phyloP scores from a whole-genome alignment of 1,284 basidiomycete genomes.

The Apiotrichum montevideense region DNA sequence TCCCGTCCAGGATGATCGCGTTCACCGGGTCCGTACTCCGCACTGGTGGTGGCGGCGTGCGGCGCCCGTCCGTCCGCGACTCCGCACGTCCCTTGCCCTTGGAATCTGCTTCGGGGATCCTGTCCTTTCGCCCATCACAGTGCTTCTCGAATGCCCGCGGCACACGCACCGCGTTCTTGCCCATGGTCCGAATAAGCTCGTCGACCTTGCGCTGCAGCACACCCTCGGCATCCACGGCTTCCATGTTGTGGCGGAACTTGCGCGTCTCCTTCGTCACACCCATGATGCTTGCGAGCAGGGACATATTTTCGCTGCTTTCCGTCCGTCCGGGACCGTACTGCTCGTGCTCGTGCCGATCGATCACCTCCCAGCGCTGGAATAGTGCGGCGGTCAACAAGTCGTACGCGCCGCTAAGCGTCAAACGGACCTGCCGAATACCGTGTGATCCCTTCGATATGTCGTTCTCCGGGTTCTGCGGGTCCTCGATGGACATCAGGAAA shows the following conservation, averaged over 20 bases:
- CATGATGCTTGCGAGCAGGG: constrained; percentile 72
- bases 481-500: constrained; percentile 77
- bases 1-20: constrained; percentile 10
- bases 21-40: not conserved
- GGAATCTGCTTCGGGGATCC: too few relatives aligned
- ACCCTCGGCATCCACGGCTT: too few relatives aligned
- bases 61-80: not conserved
- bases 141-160: not conserved
- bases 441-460: constrained; percentile 88
- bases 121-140: too few relatives aligned
- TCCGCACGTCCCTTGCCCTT: too few relatives aligned
- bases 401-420: constrained; percentile 78
- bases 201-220: constrained; percentile 1
- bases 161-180: not conserved
- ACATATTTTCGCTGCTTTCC: constrained; percentile 55
- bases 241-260: constrained; percentile 6
- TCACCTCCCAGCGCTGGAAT: constrained; percentile 28
- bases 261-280: constrained; percentile 74
- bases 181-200: not conserved
- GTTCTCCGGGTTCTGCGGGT: constrained; percentile 88
- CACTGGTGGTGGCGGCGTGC: not conserved
- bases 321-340: constrained; percentile 39
- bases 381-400: constrained; percentile 63
- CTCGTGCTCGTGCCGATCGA: constrained; percentile 25
- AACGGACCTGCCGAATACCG: constrained; percentile 72